A percentile compares a stretch with the other conserved stretches of the same genome.
phyloP scores from a whole-genome alignment of 1,284 basidiomycete genomes.

The Cutaneotrichosporon cutaneum region DNA sequence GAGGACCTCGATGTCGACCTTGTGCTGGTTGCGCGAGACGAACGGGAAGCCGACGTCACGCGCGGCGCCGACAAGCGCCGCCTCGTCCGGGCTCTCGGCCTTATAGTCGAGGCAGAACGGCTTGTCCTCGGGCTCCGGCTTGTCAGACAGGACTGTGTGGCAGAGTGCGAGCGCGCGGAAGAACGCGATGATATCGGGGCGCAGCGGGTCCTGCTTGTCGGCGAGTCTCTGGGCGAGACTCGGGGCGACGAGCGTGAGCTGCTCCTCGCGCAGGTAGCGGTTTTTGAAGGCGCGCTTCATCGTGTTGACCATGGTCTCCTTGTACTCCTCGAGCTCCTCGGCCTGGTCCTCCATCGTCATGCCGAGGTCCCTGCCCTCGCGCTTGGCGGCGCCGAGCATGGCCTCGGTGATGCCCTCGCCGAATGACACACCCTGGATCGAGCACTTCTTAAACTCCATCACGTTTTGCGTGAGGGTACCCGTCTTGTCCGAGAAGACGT shows the following conservation, averaged over 20 bases:
- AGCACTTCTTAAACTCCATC: constrained; percentile 98
- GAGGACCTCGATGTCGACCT: constrained; percentile 85
- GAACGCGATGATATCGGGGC: constrained; percentile 72
- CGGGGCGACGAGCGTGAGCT: constrained; percentile 85
- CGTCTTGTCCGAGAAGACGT: constrained; percentile 97
- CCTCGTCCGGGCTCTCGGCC: constrained; percentile 87
- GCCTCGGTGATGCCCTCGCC: constrained; percentile 95
- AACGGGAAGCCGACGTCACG: constrained; percentile 93
- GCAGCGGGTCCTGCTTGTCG: constrained; percentile 63
- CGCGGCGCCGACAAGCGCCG: constrained; percentile 86
- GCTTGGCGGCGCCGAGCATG: constrained; percentile 83
- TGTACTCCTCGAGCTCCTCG: constrained; percentile 64
- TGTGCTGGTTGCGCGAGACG: constrained; percentile 69
- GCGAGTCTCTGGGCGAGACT: constrained; percentile 74
- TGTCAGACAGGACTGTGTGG: constrained; percentile 79
- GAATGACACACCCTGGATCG: constrained; percentile 77
- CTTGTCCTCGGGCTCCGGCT: constrained; percentile 62
- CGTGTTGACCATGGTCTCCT: constrained; percentile 72
- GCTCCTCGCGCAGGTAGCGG: constrained; percentile 75
- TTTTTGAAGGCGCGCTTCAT: constrained; percentile 83
- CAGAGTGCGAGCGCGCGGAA: constrained; percentile 89
- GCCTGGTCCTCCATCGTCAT: constrained; percentile 70
- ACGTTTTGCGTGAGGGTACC: constrained; percentile 93
- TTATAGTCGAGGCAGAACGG: constrained; percentile 83
- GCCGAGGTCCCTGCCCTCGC: constrained; percentile 67